Percentiles rank a stretch among this genome's conserved stretches.
These are phyloP conservation scores for Geotrichum reessii DNA, from an alignment of 1,139 yeast species.

Conservation along the genomic window DNA sequence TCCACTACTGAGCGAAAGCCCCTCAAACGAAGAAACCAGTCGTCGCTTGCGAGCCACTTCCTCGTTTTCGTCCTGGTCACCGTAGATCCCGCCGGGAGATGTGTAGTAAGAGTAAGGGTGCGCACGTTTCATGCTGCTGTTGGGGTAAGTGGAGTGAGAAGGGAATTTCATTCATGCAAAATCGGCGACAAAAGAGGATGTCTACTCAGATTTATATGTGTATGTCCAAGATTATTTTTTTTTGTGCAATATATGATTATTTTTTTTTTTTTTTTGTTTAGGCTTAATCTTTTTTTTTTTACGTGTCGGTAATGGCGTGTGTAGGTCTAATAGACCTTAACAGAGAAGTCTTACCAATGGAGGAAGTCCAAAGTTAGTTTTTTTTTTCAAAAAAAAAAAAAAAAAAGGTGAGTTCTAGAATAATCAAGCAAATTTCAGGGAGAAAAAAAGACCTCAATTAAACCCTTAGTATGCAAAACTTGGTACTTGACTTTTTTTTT, in stretches of 20 bases:
- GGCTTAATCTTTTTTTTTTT: neutral
- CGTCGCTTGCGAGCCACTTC: conserved; percentile 9
- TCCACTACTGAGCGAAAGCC: conserved; percentile 7
- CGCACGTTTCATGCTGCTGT: conserved; percentile 2
- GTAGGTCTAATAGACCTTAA: too few relatives aligned
- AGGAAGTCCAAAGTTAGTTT: too few relatives aligned
- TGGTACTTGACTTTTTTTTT: too few relatives aligned
- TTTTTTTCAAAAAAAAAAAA: too few relatives aligned
- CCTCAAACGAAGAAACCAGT: conserved; percentile 16
- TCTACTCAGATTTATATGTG: neutral
- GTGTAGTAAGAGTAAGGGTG: neutral
- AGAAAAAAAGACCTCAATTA: neutral
- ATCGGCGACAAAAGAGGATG: neutral
- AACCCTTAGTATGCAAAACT: too few relatives aligned
- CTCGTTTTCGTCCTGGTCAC: neutral
- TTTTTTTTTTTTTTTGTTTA: too few relatives aligned
- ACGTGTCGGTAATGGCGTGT: too few relatives aligned
- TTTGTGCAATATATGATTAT: neutral
- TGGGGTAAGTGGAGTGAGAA: neutral
- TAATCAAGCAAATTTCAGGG: neutral
- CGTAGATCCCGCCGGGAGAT: neutral
- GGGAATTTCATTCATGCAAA: neutral
- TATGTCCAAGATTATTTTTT: too few relatives aligned
- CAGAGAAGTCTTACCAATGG: too few relatives aligned
- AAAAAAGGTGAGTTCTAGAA: neutral